Evolutionary conservation across 305 asterid genomes (phyloP), one percentile per base, ranked within the genome.

Genomic region (Fraxinus nigra): DNA sequence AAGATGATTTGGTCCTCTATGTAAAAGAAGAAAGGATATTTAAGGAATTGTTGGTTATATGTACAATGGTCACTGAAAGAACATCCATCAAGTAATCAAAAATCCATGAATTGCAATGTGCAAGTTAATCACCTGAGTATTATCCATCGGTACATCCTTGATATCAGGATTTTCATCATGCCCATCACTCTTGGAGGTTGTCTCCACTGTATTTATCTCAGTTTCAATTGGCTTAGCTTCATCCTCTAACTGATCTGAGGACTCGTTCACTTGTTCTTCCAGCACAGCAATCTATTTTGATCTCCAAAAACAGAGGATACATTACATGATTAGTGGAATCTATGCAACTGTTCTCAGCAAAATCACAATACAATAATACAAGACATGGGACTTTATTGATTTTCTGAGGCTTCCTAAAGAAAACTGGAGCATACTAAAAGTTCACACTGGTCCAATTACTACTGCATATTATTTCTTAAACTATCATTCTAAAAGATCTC

Each of bases 141-240:
- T 94, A 48, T 91, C 97, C 85, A 88, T 84, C 1, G 97, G 97
- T 32, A 91, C 85, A 86, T 95, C 97, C 81, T 95, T 95, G 75
- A 95, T 95, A 84, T 93, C 97, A 40, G 99, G 98, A 88, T 95
- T 95, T 86, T 89, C 97, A 16, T 90, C 93, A 69, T 79, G 67
- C 35, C 83, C 90, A 81, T 90, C 93, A 70, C 82, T 85, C 82
- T 87, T 87, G 80, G 96, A 88, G 56, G 90, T 90, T 22, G 84
- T 87, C 77, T 91, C 94, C 28, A 38, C 70, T 3, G 84, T 82
- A 67, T 78, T 87, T 76, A 88, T 78, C 24, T 87, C 93, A 34
- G 80, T 86, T 34, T 91, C 98, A 75, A 81, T 82, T 51, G 91
- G 87, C 65, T 91, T 88, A 63, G 90, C 82, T 83, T 95, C 99